phyloP scores from a whole-genome alignment of 768 basidiomycete species.

The Suillus plorans region DNA sequence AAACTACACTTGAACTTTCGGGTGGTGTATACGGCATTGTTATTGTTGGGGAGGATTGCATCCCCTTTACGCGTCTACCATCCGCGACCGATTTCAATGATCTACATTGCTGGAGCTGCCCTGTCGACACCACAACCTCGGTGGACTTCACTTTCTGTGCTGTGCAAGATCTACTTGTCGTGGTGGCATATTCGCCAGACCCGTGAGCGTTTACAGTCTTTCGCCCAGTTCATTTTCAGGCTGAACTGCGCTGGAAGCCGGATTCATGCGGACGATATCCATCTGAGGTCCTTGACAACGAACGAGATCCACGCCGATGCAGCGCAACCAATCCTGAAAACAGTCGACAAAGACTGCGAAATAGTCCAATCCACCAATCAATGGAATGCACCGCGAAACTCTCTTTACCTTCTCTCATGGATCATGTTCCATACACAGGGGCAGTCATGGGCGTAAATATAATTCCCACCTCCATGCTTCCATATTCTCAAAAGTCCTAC shows the following conservation, averaged over 20 bases:
- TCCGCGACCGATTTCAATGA: not conserved
- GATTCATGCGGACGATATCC: conserved; percentile 41
- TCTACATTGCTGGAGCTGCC: conserved; percentile 38
- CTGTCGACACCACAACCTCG: conserved; percentile 41
- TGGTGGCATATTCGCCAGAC: conserved; percentile 41
- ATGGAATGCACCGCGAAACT: conserved; percentile 35
- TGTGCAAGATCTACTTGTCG: conserved; percentile 51
- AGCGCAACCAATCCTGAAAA: conserved; percentile 33
- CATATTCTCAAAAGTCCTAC: conserved; percentile 1
- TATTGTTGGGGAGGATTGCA: conserved; percentile 42
- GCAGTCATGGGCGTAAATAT: conserved; percentile 56
- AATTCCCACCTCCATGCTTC: conserved; percentile 35
- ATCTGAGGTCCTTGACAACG: conserved; percentile 48
- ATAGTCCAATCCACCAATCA: not conserved
- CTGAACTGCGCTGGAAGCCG: conserved; percentile 29
- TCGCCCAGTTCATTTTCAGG: conserved; percentile 1
- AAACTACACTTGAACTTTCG: conserved; percentile 50
- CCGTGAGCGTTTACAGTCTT: conserved; percentile 35
- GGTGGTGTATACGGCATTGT: conserved; percentile 48
- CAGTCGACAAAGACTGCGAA: not conserved
- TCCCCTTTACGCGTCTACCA: conserved; percentile 40
- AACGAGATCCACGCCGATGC: conserved; percentile 52
- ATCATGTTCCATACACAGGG: conserved; percentile 52
- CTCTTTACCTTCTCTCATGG: conserved; percentile 43
- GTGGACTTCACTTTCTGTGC: conserved; percentile 62